Evolutionary conservation across 169 alveolate genomes (phyloP), one percentile per base, ranked within the genome.

Genomic region (Plasmodium adleri): DNA sequence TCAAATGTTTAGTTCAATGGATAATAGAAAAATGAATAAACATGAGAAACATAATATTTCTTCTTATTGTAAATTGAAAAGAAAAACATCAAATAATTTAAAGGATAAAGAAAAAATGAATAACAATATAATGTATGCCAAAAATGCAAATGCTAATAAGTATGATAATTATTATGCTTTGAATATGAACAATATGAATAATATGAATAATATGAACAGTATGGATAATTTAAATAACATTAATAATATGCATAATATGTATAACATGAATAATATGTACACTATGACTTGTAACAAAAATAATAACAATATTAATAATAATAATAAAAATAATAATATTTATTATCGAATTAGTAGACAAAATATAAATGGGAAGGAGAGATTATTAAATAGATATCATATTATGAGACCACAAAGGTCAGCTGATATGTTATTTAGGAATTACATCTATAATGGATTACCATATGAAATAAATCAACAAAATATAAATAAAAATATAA

Each of bases 121-220:
- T 63, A 63, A 76, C 63, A 63, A 66, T 66, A 26, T 22, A 22
- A 49, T 76, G 32, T 47, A 74, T 26, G 24, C 78, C 10, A 76
- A 76, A 54, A 76, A 76, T 39, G 10, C 47, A 39, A 1, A 39
- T 39, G 47, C 47, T 39, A 5, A 39, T 39, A 39, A 0, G 47
- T 39, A 39, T 39, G 47, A 39, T 39, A 39, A 39, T 5, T 39
- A 39, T 39, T 39, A 5, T n/a, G 22, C 13, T 64, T 64, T 76
- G 67, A 50, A 76, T 64, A 26, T 68, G 9, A 74, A 28, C 17
- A 47, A 5, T 32, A 62, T 20, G 26, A 74, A 74, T 74, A 47
- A 50, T 60, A 32, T 39, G 28, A 43, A 67, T 67, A n/a, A 43
- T 47, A 20, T 20, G 28, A 24, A 62, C 13, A 62, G 4, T 20